These are phyloP conservation scores for Acacia confusa DNA, from an alignment of 306 rosid genomes.

Conservation along the genomic window DNA sequence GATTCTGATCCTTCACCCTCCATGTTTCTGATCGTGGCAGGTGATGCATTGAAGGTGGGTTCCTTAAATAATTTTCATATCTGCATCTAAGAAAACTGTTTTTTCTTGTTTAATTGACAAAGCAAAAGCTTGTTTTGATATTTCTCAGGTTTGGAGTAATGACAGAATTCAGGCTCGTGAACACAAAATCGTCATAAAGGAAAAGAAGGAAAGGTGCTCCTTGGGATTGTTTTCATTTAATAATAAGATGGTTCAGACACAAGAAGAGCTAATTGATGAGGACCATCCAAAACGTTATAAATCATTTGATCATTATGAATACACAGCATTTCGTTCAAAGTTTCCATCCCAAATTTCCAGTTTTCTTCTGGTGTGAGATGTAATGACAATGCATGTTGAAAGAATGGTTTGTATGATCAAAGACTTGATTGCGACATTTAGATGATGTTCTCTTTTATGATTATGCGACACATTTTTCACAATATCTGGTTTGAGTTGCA, in stretches of 20 bases:
- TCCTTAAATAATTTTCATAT: neutral
- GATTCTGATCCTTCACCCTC: constrained; percentile 34
- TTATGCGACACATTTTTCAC: no score
- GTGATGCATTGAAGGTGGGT: constrained; percentile 40
- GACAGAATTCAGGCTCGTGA: constrained; percentile 32
- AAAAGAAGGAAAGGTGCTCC: constrained; percentile 30
- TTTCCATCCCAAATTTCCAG: neutral
- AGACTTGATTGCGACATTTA: no score
- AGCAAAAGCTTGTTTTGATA: neutral
- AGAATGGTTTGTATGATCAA: no score
- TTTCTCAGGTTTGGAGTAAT: constrained; percentile 36
- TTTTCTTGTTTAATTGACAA: neutral
- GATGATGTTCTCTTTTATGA: no score
- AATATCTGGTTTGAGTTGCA: no score
- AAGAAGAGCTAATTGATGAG: constrained; percentile 39
- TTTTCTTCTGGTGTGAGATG: neutral
- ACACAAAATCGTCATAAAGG: constrained; percentile 31
- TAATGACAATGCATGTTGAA: neutral
- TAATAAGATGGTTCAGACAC: constrained; percentile 3
- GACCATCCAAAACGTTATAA: constrained; percentile 37
- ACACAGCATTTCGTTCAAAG: neutral
- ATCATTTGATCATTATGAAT: constrained; percentile 40
- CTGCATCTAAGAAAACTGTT: neutral
- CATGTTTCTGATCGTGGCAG: constrained; percentile 37
- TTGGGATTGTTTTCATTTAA: constrained; percentile 42